phyloP scores from a whole-genome alignment of 192 early-diverging fungal species.

The Backusella luteola region DNA sequence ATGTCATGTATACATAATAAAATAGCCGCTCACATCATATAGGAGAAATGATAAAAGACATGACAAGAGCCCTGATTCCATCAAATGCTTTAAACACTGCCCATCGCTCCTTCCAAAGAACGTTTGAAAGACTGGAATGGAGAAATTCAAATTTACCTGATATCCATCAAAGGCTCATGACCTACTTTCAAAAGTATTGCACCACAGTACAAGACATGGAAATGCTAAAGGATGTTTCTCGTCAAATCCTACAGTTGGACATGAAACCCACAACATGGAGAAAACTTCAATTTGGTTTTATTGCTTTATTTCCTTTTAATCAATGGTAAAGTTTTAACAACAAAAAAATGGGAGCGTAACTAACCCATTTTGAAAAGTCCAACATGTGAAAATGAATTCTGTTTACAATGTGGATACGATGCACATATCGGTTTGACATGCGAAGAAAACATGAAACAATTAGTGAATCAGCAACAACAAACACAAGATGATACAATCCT shows the following conservation, averaged over 20 bases:
- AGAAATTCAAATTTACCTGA: not conserved
- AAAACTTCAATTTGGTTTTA: conserved; percentile 55
- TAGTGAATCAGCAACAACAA: conserved; percentile 10
- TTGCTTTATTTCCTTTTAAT: conserved; percentile 46
- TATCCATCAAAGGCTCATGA: conserved; percentile 5
- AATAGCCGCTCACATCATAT: not conserved
- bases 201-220: not conserved
- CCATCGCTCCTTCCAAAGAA: not conserved
- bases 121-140: conserved; percentile 11
- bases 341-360: not conserved
- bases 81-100: not conserved
- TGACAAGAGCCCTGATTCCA: not conserved
- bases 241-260: conserved; percentile 14
- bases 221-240: not conserved
- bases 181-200: not conserved
- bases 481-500: conserved; percentile 16
- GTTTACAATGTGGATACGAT: conserved; percentile 51
- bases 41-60: not conserved
- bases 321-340: conserved; percentile 38
- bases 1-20: not conserved
- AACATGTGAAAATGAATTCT: conserved; percentile 40
- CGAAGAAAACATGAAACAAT: conserved; percentile 44
- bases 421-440: conserved; percentile 41
- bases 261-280: conserved; percentile 47
- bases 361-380: conserved; percentile 26